phyloP scores from a whole-genome alignment of 805 yeast genomes.

The Kodamaea laetipori region DNA sequence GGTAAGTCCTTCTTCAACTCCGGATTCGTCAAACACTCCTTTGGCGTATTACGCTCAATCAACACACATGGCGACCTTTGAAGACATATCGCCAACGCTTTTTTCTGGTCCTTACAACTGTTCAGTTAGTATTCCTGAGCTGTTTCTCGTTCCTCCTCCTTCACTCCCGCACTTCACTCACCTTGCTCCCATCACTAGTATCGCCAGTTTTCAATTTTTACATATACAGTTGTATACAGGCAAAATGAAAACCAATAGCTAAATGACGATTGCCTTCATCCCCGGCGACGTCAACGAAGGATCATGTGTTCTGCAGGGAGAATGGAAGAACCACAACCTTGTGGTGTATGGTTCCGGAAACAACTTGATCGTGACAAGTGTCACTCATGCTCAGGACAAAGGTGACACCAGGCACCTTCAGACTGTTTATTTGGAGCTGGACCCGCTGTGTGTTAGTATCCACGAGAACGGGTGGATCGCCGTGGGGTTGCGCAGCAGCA shows the following conservation, averaged over 20 bases:
- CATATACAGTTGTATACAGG: background rate
- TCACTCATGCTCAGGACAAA: constrained; percentile 4
- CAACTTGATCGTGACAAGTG: constrained; percentile 58
- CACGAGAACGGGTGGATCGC: constrained; percentile 65
- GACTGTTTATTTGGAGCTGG: constrained; percentile 70
- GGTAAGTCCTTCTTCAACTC: constrained; percentile 77
- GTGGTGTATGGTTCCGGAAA: constrained; percentile 86
- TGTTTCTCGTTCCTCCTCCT: background rate
- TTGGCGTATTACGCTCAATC: constrained; percentile 85
- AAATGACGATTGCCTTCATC: constrained; percentile 66
- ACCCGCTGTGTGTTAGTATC: constrained; percentile 67
- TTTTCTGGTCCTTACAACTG: constrained; percentile 92
- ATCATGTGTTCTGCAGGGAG: constrained; percentile 44
- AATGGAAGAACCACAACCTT: constrained; percentile 67
- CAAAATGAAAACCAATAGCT: background rate
- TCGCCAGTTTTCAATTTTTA: constrained; percentile 4
- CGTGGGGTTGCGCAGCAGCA: constrained; percentile 41
- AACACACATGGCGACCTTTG: constrained; percentile 97
- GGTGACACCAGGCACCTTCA: constrained; percentile 47
- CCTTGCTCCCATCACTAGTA: constrained; percentile 11
- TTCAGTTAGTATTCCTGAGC: background rate
- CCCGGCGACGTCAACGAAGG: constrained; percentile 80
- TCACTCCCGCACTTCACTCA: background rate
- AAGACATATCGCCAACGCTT: constrained; percentile 92
- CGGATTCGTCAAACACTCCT: constrained; percentile 82